A percentile compares a stretch with the other conserved stretches of the same genome.
phyloP scores from a whole-genome alignment of 257 asterid genomes.

The Hygrophila difformis region DNA sequence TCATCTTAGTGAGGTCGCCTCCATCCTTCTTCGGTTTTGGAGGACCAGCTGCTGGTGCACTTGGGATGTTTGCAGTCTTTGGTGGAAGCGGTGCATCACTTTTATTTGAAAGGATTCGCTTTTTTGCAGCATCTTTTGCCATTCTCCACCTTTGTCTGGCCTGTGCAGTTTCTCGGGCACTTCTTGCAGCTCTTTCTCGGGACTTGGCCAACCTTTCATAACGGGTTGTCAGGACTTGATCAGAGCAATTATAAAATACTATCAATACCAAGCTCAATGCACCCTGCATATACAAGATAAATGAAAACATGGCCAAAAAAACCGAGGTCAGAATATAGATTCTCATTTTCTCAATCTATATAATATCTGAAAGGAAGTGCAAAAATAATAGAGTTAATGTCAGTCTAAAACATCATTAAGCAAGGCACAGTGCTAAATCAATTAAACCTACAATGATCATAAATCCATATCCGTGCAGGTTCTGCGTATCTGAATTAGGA shows the following conservation, averaged over 20 bases:
- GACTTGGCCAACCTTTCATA: conserved; percentile 57
- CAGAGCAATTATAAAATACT: conserved; percentile 63
- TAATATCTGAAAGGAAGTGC: too few relatives aligned
- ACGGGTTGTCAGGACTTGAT: conserved; percentile 56
- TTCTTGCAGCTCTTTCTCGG: conserved; percentile 68
- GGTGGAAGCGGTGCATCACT: conserved; percentile 26
- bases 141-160: conserved; percentile 65
- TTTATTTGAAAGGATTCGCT: conserved; percentile 52
- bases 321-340: too few relatives aligned
- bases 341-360: too few relatives aligned
- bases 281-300: conserved; percentile 33
- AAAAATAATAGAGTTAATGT: too few relatives aligned
- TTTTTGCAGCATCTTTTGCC: conserved; percentile 49
- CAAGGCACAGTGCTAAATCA: neutral
- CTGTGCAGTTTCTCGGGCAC: conserved; percentile 70
- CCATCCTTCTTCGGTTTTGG: conserved; percentile 25
- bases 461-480: conserved; percentile 51
- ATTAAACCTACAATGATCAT: conserved; percentile 50
- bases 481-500: conserved; percentile 39
- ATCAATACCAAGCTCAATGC: conserved; percentile 47
- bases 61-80: conserved; percentile 14
- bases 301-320: conserved; percentile 14
- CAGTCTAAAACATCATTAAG: too few relatives aligned
- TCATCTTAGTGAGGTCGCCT: too few relatives aligned
- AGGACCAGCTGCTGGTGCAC: conserved; percentile 1